Base-by-base conservation (phyloP, 129 eudicot species). In the Tagetes erecta region DNA sequence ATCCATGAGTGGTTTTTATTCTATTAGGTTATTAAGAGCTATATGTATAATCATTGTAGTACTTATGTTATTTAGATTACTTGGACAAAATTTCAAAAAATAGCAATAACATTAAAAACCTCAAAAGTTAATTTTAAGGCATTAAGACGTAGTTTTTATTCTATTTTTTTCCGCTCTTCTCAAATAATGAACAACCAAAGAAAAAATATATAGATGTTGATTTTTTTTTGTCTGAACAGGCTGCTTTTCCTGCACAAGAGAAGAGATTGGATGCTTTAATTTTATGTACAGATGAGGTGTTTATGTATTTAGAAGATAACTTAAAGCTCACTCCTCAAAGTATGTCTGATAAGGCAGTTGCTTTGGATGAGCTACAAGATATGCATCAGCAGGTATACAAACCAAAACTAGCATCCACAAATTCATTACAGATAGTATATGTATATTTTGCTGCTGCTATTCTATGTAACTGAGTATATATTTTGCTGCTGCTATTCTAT, bases 261-360 rank as follows among this genome's bases (percentile, higher is more conserved):
- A 94, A 86, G 82, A 86, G 96, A 82, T 76, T 94, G 67, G 96
- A 91, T 78, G 99, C 97, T 60, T 73, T 94, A 66, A 78, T 94
- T 79, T 73, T 90, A 75, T 94, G 92, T 78, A 82, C 89, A 37
- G 74, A 78, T 76, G 96, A 94, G 71, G 78, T 94, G 34, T 91
- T 90, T 69, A 71, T 81, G 82, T 88, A 90, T 84, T 69, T 94
- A 64, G 96, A 84, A 63, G 99, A 94, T 49, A 88, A 88, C 76
- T 80, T 94, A 55, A 91, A 88, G 77, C 96, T 91, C 9, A 88
- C 91, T 11, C 96, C 91, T 2, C 83, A 91, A 70, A 91, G 88
- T 67, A 81, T 94, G 93, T 88, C 89, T 34, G 99, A 94, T 77
- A 87, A 88, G 73, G 91, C 91, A 77, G 85, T 87, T 83, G 91